Evolutionary conservation across 805 yeast genomes (phyloP).

Genomic region (Kodamaea kakaduensis): DNA sequence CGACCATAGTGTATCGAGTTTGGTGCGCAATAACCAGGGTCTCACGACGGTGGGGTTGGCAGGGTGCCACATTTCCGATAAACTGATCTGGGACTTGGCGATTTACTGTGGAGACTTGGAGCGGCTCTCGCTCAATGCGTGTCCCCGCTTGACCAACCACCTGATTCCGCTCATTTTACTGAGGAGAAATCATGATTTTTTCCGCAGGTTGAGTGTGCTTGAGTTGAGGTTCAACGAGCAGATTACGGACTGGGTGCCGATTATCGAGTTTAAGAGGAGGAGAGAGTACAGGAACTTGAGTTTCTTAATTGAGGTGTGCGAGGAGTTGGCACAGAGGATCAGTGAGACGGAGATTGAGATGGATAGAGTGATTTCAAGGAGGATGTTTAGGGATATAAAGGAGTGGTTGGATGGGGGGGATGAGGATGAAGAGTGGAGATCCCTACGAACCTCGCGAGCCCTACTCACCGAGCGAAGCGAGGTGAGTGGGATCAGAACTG

Average conservation of each 20-base stretch:
- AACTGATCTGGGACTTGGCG: constrained; percentile 77
- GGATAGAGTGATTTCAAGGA: constrained; percentile 52
- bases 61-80: constrained; percentile 78
- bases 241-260: constrained; percentile 55
- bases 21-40: constrained; percentile 50
- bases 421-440: constrained; percentile 29
- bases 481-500: too few species aligned
- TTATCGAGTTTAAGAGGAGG: constrained; percentile 63
- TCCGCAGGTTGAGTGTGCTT: constrained; percentile 55
- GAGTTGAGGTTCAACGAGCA: constrained; percentile 65
- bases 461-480: too few species aligned
- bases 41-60: constrained; percentile 79
- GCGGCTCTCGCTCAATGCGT: constrained; percentile 72
- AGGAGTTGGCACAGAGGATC: constrained; percentile 55
- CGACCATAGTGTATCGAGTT: constrained; percentile 58
- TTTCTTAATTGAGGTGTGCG: constrained; percentile 77
- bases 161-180: constrained; percentile 49
- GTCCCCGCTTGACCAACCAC: constrained; percentile 54
- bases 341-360: constrained; percentile 56
- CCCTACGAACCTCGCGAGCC: too few species aligned
- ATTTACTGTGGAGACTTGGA: constrained; percentile 43
- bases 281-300: constrained; percentile 44
- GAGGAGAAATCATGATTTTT: constrained; percentile 33
- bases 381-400: constrained; percentile 58
- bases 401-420: constrained; percentile 55